A percentile compares a stretch with the other conserved stretches of the same genome.
phyloP scores from a whole-genome alignment of 2,329 filamentous ascomycete species.

The Ceratocystis variospora region DNA sequence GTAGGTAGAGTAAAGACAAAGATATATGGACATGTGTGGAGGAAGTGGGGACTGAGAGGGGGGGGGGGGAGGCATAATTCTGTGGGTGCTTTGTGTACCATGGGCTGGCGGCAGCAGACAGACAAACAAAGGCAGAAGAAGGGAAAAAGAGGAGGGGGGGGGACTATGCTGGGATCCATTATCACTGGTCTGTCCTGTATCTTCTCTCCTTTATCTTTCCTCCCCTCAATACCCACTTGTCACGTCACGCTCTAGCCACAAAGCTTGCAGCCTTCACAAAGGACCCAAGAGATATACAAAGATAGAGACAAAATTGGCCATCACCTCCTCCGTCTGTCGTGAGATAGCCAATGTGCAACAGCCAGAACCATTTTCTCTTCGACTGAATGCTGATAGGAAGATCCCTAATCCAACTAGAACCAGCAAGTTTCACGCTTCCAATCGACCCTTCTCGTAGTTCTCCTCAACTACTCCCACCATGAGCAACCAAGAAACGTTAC shows the following conservation, averaged over 20 bases:
- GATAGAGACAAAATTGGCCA: background rate
- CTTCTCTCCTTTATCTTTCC: background rate
- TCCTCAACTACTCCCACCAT: background rate
- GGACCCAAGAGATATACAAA: no score
- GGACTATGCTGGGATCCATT: background rate
- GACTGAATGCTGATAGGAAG: background rate
- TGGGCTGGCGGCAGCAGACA: background rate
- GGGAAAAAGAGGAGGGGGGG: background rate
- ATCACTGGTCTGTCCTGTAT: background rate
- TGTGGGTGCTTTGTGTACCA: background rate
- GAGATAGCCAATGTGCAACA: background rate
- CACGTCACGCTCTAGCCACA: no score
- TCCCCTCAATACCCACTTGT: background rate
- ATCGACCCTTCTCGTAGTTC: background rate
- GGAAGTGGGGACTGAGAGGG: background rate
- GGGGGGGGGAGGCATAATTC: no score
- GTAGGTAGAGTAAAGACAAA: background rate
- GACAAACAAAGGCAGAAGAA: background rate
- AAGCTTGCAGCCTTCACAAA: no score
- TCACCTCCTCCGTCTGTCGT: background rate
- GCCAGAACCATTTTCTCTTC: background rate
- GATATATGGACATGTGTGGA: background rate
- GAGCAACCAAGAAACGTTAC: slow-evolving; percentile 20
- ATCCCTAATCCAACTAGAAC: background rate
- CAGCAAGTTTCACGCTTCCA: background rate